Conservation (phyloP, 1,284 basidiomycete species). For the Tremellales sp. region DNA sequence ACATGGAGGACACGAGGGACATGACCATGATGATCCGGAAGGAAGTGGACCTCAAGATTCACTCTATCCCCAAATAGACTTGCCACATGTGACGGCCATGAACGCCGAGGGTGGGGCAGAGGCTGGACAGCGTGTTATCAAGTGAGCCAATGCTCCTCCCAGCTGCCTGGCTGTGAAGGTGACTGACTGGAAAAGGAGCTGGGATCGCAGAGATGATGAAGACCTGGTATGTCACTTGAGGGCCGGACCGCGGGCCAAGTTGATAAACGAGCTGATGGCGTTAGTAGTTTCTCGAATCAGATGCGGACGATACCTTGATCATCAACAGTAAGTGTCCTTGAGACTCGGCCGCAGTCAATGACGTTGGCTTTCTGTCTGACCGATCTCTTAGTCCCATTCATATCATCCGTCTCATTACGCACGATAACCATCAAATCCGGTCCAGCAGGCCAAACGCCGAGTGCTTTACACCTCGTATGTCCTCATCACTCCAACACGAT, state of each 20-base stretch:
- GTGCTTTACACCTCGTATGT: conserved; percentile 35
- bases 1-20: conserved; percentile 23
- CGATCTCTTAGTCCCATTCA: conserved; percentile 51
- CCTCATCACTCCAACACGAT: not conserved
- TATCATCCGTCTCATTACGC: conserved; percentile 42
- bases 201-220: conserved; percentile 44
- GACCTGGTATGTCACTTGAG: conserved; percentile 24
- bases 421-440: conserved; percentile 46
- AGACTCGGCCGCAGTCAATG: not conserved
- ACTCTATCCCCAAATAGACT: conserved; percentile 40
- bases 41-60: conserved; percentile 40
- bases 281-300: conserved; percentile 37
- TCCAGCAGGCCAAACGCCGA: conserved; percentile 37
- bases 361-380: conserved; percentile 4
- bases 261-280: not conserved
- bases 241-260: not conserved
- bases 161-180: not conserved
- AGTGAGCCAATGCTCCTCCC: conserved; percentile 27
- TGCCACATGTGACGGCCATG: conserved; percentile 43
- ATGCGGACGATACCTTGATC: conserved; percentile 46
- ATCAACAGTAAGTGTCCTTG: conserved; percentile 34
- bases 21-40: conserved; percentile 44
- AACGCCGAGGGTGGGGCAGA: conserved; percentile 44
- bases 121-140: conserved; percentile 44
- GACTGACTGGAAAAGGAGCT: conserved; percentile 15